Evolutionary conservation across 2,329 filamentous ascomycete genomes (phyloP).

Genomic region (Paraphaeosphaeria minitans): DNA sequence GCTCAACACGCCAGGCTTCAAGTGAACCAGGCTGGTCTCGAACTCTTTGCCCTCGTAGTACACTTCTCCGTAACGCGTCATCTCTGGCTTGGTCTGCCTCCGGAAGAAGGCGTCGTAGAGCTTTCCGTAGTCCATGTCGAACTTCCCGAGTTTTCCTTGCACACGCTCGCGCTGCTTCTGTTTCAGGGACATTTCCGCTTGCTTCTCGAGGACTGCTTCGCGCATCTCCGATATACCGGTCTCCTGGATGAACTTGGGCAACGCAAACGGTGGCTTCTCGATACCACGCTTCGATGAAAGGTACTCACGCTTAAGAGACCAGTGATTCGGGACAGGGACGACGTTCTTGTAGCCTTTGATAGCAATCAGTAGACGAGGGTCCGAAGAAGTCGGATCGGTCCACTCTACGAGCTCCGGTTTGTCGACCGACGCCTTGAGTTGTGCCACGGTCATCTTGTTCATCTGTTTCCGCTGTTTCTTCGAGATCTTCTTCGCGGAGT

Average conservation of each 20-base stretch:
- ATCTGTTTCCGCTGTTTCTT: slow-evolving; percentile 94
- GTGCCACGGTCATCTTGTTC: slow-evolving; percentile 91
- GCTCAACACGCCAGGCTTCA: slow-evolving; percentile 86
- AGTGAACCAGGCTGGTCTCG: slow-evolving; percentile 90
- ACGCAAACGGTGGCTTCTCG: slow-evolving; percentile 89
- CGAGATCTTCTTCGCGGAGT: slow-evolving; percentile 72
- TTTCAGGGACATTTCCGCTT: slow-evolving; percentile 87
- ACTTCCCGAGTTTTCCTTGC: slow-evolving; percentile 91
- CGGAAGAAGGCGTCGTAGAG: slow-evolving; percentile 98
- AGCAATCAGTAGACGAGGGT: slow-evolving; percentile 86
- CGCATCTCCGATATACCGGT: slow-evolving; percentile 98
- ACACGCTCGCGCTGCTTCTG: slow-evolving; percentile 96
- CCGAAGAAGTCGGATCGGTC: slow-evolving; percentile 91
- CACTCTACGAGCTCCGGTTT: slow-evolving; percentile 96
- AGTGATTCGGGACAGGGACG: slow-evolving; percentile 90
- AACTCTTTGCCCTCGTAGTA: slow-evolving; percentile 99
- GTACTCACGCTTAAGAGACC: slow-evolving; percentile 96
- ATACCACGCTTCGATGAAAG: slow-evolving; percentile 95
- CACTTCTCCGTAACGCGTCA: slow-evolving; percentile 96
- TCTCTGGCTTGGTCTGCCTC: slow-evolving; percentile 92
- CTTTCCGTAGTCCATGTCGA: slow-evolving; percentile 98
- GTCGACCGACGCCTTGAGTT: slow-evolving; percentile 88
- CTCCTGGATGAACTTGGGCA: slow-evolving; percentile 96
- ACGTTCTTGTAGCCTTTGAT: slow-evolving; percentile 96
- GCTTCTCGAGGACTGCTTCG: slow-evolving; percentile 93